phyloP scores from a whole-genome alignment of 148 eudicot species.

The Mesembryanthemum crystallinum region DNA sequence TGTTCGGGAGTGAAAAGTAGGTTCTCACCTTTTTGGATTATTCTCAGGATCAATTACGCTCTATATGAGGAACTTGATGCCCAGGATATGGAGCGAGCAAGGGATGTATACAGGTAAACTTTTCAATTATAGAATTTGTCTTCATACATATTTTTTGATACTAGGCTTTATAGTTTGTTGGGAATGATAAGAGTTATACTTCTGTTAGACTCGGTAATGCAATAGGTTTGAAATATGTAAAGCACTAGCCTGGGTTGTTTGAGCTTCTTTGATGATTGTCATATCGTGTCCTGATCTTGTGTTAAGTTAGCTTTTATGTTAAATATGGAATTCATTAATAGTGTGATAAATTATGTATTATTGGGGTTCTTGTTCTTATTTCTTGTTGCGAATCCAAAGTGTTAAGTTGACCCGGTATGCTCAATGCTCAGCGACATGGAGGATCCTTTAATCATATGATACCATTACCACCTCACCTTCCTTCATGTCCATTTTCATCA shows the following conservation, averaged over 20 bases:
- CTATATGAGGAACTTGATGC: constrained; percentile 92
- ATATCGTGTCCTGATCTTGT: background rate
- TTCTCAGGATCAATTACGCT: constrained; percentile 77
- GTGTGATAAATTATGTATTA: no score
- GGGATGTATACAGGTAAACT: constrained; percentile 73
- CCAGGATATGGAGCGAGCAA: constrained; percentile 66
- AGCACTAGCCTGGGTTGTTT: background rate
- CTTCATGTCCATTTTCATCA: background rate
- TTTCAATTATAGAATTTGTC: background rate
- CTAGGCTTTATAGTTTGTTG: background rate
- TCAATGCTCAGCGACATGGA: background rate
- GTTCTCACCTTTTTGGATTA: constrained; percentile 10
- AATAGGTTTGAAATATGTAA: background rate
- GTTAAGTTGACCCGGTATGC: background rate
- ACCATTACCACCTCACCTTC: background rate
- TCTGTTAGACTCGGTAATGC: background rate
- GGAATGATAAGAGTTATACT: background rate
- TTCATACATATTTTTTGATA: background rate
- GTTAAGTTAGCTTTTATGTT: no score
- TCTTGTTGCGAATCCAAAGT: background rate
- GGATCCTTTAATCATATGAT: background rate
- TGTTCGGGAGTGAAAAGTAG: background rate
- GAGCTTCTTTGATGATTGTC: background rate
- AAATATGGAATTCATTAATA: no score
- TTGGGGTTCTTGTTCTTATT: background rate